Evolutionary conservation across 1,139 yeast species (phyloP), one percentile per base, ranked within the genome.

Genomic region (Ogataea hybrid): DNA sequence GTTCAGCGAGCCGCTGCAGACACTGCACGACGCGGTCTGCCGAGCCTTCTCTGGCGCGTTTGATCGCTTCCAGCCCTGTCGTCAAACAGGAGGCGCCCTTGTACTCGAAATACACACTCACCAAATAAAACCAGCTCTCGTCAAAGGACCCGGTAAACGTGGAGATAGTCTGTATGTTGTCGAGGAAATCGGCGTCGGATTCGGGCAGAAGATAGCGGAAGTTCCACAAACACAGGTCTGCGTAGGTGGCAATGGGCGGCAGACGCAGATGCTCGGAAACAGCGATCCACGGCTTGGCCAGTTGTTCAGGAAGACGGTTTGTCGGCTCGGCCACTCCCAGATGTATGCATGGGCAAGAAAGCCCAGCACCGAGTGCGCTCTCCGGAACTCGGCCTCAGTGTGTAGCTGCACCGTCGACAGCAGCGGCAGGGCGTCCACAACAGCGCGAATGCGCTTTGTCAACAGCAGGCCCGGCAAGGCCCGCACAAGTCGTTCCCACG

Each of bases 111-210:
- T 79, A 87, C 1, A 89, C 92, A 56, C 94, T 83, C 12, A 89
- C 92, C 48, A 89, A 70, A 60, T 87, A 90, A 61, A 90, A 90
- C 97, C 97, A 90, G 51, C 87, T 77, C 63, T 90, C 97, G 62
- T 90, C 97, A 33, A 83, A 77, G 2, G 90, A 78, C 1, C 97
- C 97, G 0, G 97, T 88, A 59, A 83, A 90, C 0, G 97, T 89
- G 60, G 78, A 79, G 44, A 86, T 75, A 1, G 95, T 84, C 41
- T 92, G 84, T 44, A 90, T 68, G 56, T 84, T 83, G 46, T 83
- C 82, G 41, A 59, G 48, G 25, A 86, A 71, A 44, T 71, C 76
- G 64, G 68, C 50, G 32, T 49, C 57, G 5, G 38, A 47, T 23
- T 48, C 49, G 0, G 84, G 83, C 10, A 82, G 59, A 22, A 84